Evolutionary conservation across 2,329 filamentous ascomycete species (phyloP).

Genomic region (Byssochlamys sp.): DNA sequence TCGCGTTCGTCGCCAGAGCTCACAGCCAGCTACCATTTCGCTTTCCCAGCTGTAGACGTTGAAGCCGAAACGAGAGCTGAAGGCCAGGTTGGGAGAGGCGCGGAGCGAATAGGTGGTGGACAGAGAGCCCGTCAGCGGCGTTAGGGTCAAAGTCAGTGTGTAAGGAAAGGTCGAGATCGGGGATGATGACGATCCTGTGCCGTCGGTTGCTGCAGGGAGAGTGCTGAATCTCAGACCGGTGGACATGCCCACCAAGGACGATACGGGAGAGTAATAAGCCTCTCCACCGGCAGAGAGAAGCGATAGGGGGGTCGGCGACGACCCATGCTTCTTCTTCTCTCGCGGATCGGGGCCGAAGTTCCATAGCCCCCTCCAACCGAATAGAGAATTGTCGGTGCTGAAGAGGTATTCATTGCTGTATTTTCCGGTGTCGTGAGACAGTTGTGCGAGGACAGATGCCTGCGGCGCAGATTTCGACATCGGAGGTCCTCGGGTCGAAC

Average conservation of each 20-base stretch:
- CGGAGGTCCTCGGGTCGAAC: slow-evolving; percentile 30
- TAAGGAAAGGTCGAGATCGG: slow-evolving; percentile 67
- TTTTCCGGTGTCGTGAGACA: slow-evolving; percentile 66
- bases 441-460: slow-evolving; percentile 36
- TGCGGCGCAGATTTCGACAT: slow-evolving; percentile 37
- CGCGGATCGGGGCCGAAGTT: slow-evolving; percentile 66
- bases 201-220: slow-evolving; percentile 47
- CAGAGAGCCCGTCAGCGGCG: slow-evolving; percentile 87
- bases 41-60: slow-evolving; percentile 98
- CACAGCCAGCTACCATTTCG: slow-evolving; percentile 80
- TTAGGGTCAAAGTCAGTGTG: slow-evolving; percentile 84
- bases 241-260: slow-evolving; percentile 86
- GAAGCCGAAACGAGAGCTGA: slow-evolving; percentile 89
- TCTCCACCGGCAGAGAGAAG: slow-evolving; percentile 86
- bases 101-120: slow-evolving; percentile 86
- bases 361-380: slow-evolving; percentile 82
- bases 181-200: slow-evolving; percentile 18
- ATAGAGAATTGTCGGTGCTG: slow-evolving; percentile 79
- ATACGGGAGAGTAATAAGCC: slow-evolving; percentile 87
- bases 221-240: slow-evolving; percentile 84
- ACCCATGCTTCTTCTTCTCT: slow-evolving; percentile 5
- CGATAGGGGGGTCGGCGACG: slow-evolving; percentile 54
- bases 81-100: slow-evolving; percentile 68
- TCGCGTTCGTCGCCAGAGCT: slow-evolving; percentile 66
- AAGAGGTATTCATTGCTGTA: slow-evolving; percentile 85